Conservation (phyloP, 2,329 filamentous ascomycete species). For the Aspergillus caelatus region DNA sequence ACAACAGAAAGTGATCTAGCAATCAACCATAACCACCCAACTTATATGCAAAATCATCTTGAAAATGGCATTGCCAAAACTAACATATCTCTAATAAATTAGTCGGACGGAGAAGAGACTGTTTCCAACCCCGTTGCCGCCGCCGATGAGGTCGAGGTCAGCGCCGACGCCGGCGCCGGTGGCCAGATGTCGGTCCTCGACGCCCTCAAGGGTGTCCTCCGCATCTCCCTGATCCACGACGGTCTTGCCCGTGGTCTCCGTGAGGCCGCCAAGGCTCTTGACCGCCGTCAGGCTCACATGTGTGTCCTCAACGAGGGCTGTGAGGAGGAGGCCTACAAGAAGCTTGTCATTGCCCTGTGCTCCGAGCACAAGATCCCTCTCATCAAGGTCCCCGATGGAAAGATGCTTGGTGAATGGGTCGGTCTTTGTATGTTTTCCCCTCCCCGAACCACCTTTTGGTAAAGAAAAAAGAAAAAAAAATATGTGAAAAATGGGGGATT, state of each 20-base stretch:
- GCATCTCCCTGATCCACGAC: slow-evolving; percentile 99
- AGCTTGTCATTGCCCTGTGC: slow-evolving; percentile 98
- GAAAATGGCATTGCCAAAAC: not conserved
- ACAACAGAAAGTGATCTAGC: not conserved
- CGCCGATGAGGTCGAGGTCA: slow-evolving; percentile 92
- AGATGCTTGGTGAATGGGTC: slow-evolving; percentile 99
- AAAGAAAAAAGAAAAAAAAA: not conserved
- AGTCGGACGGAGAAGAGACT: slow-evolving; percentile 99
- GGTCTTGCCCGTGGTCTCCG: slow-evolving; percentile 97
- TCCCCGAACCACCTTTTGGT: not conserved
- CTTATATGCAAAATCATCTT: not conserved
- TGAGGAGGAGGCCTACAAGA: slow-evolving; percentile 99
- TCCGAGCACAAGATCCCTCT: slow-evolving; percentile 99
- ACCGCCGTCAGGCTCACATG: slow-evolving; percentile 99
- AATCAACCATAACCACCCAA: not conserved
- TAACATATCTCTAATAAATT: slow-evolving; percentile 24
- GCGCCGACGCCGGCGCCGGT: slow-evolving; percentile 74
- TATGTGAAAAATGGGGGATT: not conserved
- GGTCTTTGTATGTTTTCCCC: slow-evolving; percentile 84
- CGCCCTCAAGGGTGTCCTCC: slow-evolving; percentile 97
- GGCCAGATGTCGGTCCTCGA: slow-evolving; percentile 93
- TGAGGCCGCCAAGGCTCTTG: slow-evolving; percentile 97
- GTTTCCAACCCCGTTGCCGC: slow-evolving; percentile 69
- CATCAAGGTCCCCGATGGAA: slow-evolving; percentile 99
- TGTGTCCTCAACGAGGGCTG: slow-evolving; percentile 99